Evolutionary conservation across 352 stramenopile species (phyloP).

Genomic region (Phytophthora cryptogea): DNA sequence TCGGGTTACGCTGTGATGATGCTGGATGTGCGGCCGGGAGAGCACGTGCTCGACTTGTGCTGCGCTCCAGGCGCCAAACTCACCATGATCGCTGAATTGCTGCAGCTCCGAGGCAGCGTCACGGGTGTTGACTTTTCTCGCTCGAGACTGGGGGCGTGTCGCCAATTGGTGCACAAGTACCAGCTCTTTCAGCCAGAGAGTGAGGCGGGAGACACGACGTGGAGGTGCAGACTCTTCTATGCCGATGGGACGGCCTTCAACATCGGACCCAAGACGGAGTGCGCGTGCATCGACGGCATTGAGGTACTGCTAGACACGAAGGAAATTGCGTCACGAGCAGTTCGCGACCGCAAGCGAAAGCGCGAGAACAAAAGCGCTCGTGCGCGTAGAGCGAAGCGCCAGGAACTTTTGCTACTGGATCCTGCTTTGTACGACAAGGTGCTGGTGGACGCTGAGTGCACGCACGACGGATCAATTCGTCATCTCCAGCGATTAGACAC

Average conservation of each 20-base stretch:
- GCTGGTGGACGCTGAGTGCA: slow-evolving; percentile 96
- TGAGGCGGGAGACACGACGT: slow-evolving; percentile 19
- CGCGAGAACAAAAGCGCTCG: slow-evolving; percentile 92
- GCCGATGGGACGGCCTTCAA: slow-evolving; percentile 79
- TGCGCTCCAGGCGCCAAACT: slow-evolving; percentile 93
- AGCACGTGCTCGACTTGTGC: slow-evolving; percentile 94
- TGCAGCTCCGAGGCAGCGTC: slow-evolving; percentile 61
- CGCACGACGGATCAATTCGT: slow-evolving; percentile 93
- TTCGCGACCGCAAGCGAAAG: slow-evolving; percentile 72
- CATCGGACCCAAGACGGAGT: slow-evolving; percentile 59
- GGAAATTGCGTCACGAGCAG: slow-evolving; percentile 55
- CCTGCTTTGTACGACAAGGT: slow-evolving; percentile 90
- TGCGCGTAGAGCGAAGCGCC: slow-evolving; percentile 54
- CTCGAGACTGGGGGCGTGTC: slow-evolving; percentile 82
- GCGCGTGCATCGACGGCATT: slow-evolving; percentile 35
- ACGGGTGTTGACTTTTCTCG: slow-evolving; percentile 90
- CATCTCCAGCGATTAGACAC: slow-evolving; percentile 82
- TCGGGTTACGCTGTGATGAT: slow-evolving; percentile 74
- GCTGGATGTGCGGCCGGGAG: slow-evolving; percentile 63
- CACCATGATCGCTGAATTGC: slow-evolving; percentile 89
- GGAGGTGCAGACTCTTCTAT: slow-evolving; percentile 78
- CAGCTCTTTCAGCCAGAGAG: slow-evolving; percentile 57
- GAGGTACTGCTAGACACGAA: slow-evolving; percentile 71
- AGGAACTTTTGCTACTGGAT: slow-evolving; percentile 34
- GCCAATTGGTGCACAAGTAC: slow-evolving; percentile 94